Evolutionary conservation across 116 monocot genomes (phyloP).

Genomic region (Thalassia testudinum): DNA sequence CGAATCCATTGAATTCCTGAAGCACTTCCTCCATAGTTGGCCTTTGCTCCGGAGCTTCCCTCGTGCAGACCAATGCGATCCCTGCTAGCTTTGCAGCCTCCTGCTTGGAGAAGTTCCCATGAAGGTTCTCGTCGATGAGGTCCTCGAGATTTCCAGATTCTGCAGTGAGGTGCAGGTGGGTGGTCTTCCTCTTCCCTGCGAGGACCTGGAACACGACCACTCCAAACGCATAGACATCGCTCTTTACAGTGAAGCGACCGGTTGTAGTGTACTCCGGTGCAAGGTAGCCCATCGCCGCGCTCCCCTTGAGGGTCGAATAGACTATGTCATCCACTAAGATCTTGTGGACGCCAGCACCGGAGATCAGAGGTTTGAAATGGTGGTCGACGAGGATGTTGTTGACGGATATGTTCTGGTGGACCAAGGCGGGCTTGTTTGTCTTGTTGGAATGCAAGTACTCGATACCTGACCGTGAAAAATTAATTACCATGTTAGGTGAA

Average conservation of each 20-base stretch:
- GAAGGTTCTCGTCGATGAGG: constrained; percentile 45
- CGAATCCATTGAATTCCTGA: constrained; percentile 34
- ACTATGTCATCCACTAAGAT: constrained; percentile 79
- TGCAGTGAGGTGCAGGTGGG: constrained; percentile 19
- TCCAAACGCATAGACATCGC: constrained; percentile 86
- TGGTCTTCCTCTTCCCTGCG: constrained; percentile 43
- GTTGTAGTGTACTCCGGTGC: constrained; percentile 85
- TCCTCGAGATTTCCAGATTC: constrained; percentile 47
- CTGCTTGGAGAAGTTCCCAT: constrained; percentile 31
- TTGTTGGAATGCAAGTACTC: constrained; percentile 70
- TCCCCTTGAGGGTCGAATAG: constrained; percentile 81
- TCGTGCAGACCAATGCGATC: constrained; percentile 56
- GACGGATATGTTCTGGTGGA: constrained; percentile 84
- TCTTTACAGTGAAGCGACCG: constrained; percentile 86
- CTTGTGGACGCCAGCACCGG: constrained; percentile 68
- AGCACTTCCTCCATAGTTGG: constrained; percentile 58
- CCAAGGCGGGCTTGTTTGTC: constrained; percentile 47
- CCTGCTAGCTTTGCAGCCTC: constrained; percentile 65
- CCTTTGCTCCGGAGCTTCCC: constrained; percentile 44
- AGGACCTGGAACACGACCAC: constrained; percentile 69
- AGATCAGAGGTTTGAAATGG: constrained; percentile 51
- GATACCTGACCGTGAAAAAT: too few species aligned
- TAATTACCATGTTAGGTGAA: background rate
- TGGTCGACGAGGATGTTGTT: constrained; percentile 71
- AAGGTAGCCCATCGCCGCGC: constrained; percentile 92